Evolutionary conservation across 1,284 basidiomycete species (phyloP).

Genomic region (Malassezia nana): DNA sequence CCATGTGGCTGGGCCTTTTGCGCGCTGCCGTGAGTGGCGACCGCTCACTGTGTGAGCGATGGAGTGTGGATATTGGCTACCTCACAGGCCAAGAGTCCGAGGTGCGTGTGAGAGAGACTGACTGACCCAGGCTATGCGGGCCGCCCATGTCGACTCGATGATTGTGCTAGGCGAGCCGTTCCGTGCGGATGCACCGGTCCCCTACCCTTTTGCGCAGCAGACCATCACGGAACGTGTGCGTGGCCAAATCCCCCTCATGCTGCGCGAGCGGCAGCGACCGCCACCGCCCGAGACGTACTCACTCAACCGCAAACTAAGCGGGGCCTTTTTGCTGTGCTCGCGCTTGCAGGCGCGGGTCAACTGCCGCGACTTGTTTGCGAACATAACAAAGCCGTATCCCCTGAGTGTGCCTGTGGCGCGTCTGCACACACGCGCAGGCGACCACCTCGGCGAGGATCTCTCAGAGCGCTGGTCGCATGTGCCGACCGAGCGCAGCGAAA

Average conservation of each 20-base stretch:
- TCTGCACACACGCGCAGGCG: conserved; percentile 3
- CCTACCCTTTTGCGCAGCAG: conserved; percentile 58
- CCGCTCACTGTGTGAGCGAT: conserved; percentile 60
- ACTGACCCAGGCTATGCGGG: conserved; percentile 62
- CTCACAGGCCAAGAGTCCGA: conserved; percentile 78
- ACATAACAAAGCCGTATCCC: conserved; percentile 19
- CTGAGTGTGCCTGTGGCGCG: not conserved
- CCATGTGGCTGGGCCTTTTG: conserved; percentile 72
- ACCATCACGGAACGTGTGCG: conserved; percentile 66
- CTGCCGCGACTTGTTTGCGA: conserved; percentile 55
- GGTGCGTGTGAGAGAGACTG: conserved; percentile 52
- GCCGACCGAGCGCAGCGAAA: conserved; percentile 5
- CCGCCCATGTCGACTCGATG: conserved; percentile 79
- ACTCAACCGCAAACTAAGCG: conserved; percentile 85
- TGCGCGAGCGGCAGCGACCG: conserved; percentile 75
- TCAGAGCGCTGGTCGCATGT: conserved; percentile 4
- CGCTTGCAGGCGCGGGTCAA: conserved; percentile 67
- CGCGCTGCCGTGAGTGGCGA: conserved; percentile 67
- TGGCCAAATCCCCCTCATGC: conserved; percentile 78
- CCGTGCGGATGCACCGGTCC: conserved; percentile 57
- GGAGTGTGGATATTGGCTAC: conserved; percentile 74
- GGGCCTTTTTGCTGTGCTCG: conserved; percentile 82
- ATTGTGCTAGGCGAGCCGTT: conserved; percentile 67
- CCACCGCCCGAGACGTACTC: conserved; percentile 91
- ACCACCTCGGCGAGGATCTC: not conserved